Evolutionary conservation across 371 early-diverging fungal genomes (phyloP).

Genomic region (Mucor plumbeus): DNA sequence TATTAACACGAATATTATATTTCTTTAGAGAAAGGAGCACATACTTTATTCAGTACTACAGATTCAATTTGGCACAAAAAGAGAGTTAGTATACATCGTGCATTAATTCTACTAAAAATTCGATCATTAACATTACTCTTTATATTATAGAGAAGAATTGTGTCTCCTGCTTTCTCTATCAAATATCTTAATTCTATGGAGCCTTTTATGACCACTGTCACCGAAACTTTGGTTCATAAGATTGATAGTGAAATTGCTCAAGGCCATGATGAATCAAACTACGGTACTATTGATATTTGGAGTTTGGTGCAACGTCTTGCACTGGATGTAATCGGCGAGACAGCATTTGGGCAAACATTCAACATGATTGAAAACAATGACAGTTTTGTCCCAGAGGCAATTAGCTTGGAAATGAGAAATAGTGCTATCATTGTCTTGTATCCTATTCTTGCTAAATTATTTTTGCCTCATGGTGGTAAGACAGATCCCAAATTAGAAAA

Average conservation of each 20-base stretch:
- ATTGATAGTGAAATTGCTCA: slow-evolving; percentile 27
- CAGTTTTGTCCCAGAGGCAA: slow-evolving; percentile 35
- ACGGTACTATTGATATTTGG: slow-evolving; percentile 41
- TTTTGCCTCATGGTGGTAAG: slow-evolving; percentile 3
- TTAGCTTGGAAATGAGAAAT: neutral
- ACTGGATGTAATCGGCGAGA: slow-evolving; percentile 56
- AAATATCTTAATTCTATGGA: slow-evolving; percentile 51
- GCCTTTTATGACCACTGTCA: slow-evolving; percentile 32
- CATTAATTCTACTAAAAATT: neutral
- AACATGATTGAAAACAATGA: slow-evolving; percentile 47
- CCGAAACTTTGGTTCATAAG: slow-evolving; percentile 25
- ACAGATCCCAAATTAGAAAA: slow-evolving; percentile 11
- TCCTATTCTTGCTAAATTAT: slow-evolving; percentile 17
- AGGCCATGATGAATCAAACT: slow-evolving; percentile 3
- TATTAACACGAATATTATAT: no score
- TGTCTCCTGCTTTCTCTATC: slow-evolving; percentile 53
- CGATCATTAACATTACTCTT: neutral
- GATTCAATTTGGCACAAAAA: slow-evolving; percentile 39
- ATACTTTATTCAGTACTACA: slow-evolving; percentile 34
- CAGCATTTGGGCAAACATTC: slow-evolving; percentile 56
- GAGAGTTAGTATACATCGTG: slow-evolving; percentile 22
- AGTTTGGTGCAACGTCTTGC: slow-evolving; percentile 40
- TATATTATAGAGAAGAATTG: slow-evolving; percentile 37
- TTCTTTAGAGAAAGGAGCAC: slow-evolving; percentile 12
- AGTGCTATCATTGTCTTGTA: slow-evolving; percentile 11